Conservation (phyloP, 305 asterid species). For the Stenogyne calaminthoides region DNA sequence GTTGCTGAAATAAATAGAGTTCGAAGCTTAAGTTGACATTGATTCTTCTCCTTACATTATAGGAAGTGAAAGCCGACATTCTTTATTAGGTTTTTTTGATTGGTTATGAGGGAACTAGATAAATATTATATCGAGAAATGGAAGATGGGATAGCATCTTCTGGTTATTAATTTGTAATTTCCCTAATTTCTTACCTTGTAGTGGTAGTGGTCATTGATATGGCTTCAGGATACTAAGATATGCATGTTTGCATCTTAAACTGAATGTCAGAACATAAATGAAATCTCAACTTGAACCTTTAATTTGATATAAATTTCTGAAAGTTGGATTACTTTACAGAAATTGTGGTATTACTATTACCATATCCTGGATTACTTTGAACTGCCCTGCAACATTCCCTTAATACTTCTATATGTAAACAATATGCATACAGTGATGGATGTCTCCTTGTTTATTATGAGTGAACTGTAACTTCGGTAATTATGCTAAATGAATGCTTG, state of each 20-base stretch:
- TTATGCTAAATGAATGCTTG: slow-evolving; percentile 15
- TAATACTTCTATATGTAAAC: neutral
- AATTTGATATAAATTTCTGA: neutral
- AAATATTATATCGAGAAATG: neutral
- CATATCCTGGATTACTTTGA: slow-evolving; percentile 3
- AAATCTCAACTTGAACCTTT: slow-evolving; percentile 1
- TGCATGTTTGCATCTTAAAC: slow-evolving; percentile 13
- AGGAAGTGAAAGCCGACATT: slow-evolving; percentile 12
- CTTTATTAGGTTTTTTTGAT: neutral
- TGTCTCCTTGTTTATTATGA: neutral
- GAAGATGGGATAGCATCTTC: neutral
- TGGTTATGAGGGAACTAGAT: neutral
- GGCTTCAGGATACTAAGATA: slow-evolving; percentile 9
- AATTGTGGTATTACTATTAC: neutral
- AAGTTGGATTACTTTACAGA: neutral
- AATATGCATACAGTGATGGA: neutral
- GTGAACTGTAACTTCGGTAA: neutral
- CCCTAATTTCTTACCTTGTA: neutral
- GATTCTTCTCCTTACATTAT: slow-evolving; percentile 17
- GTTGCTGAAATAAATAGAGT: neutral
- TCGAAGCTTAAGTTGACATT: neutral
- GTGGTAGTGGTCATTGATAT: neutral
- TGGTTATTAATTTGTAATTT: neutral
- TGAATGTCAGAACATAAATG: slow-evolving; percentile 8
- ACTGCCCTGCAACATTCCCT: neutral